A percentile compares a stretch with the other conserved stretches of the same genome.
phyloP scores from a whole-genome alignment of 2,329 filamentous ascomycete species.

The Hymenoscyphus scutula region DNA sequence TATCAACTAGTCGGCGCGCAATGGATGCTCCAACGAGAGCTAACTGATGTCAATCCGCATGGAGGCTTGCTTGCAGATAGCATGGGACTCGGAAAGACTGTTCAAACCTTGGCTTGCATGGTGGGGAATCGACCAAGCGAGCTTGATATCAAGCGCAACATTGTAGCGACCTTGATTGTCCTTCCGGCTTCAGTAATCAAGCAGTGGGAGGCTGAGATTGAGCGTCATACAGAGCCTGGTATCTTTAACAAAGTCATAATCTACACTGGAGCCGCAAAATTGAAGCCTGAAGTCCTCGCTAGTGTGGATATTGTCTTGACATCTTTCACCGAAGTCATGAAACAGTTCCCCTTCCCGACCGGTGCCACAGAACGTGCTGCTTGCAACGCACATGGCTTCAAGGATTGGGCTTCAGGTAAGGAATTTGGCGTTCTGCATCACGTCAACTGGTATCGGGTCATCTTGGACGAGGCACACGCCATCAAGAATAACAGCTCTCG shows the following conservation, averaged over 20 bases:
- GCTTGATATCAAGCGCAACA: constrained; percentile 34
- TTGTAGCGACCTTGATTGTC: constrained; percentile 34
- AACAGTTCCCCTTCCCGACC: constrained; percentile 78
- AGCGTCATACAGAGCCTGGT: constrained; percentile 20
- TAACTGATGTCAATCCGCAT: constrained; percentile 35
- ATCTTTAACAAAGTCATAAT: constrained; percentile 27
- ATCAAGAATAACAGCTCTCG: constrained; percentile 49
- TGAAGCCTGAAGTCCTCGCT: constrained; percentile 16
- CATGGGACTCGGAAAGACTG: constrained; percentile 66
- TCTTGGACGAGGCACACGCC: constrained; percentile 55
- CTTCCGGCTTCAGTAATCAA: constrained; percentile 30
- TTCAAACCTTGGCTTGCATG: constrained; percentile 44
- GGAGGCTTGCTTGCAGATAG: constrained; percentile 61
- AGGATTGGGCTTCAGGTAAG: constrained; percentile 38
- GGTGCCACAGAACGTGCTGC: constrained; percentile 76
- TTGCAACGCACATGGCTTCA: neutral
- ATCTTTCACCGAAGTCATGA: constrained; percentile 32
- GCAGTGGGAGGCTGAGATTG: constrained; percentile 35
- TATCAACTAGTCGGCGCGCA: constrained; percentile 52
- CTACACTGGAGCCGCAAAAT: constrained; percentile 23
- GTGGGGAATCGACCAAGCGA: constrained; percentile 40
- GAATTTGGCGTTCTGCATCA: constrained; percentile 40
- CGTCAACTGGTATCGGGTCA: constrained; percentile 48
- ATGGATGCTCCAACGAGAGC: constrained; percentile 56
- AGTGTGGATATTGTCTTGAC: constrained; percentile 33